Base-by-base conservation (phyloP, 257 asterid species). In the Solanum phureja region DNA sequence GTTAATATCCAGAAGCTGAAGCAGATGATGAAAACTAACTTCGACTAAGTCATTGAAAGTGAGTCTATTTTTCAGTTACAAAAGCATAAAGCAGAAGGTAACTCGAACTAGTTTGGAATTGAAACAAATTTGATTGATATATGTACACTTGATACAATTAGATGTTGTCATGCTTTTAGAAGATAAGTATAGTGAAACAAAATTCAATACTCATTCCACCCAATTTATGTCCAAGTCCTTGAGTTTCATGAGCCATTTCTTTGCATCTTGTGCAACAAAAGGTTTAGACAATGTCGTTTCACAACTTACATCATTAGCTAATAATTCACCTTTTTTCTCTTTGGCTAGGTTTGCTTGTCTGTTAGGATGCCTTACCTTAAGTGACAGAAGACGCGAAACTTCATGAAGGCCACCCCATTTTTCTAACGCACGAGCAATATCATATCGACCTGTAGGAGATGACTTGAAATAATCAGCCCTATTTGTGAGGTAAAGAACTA, bases 341-440 rank as follows among this genome's bases (percentile, higher is more conserved):
- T 91, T 94, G 34, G 93, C 88, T 38, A 89, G 92, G 77, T 89
- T 89, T 81, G 90, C 72, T 89, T 91, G 96, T 86, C 99, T 90
- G 91, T 91, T 94, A 1, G 98, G 98, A 88, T 94, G 95, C 90
- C 98, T 93, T 85, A 94, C 98, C 90, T 94, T 94, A 37, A 96
- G 96, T 3, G 98, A 92, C 34, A 96, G 91, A 40, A 96, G 98
- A 10, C 98, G 95, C 2, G 99, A 94, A 52, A 96, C 99, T 91
- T 96, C 98, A 72, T 95, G 99, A 77, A 95, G 90, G 85, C 99
- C 99, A 87, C 98, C 99, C 99, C 99, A 96, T 94, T 95, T 96
- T 93, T 96, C 98, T 91, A 96, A 89, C 35, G 98, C 99, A 8
- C 98, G 95, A 2, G 98, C 98, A 87, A 96, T 95, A 92, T 95